Base-by-base conservation (phyloP, 768 basidiomycete species). In the Mycena maculata region DNA sequence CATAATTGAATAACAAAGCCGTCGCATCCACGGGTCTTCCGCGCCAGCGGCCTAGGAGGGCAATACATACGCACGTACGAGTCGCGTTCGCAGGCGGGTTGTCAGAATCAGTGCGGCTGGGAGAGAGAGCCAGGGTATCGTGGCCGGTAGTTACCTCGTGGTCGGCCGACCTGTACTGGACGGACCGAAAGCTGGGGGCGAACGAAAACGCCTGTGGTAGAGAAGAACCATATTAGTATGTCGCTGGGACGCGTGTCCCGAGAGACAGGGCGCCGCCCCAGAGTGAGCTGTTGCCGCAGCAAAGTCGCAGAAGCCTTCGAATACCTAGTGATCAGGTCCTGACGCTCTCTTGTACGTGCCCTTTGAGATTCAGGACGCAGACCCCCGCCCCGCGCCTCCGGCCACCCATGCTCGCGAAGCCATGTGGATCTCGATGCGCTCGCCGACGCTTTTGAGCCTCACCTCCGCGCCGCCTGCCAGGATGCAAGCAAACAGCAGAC, bases 371-470 rank as follows among this genome's bases (percentile, higher is more conserved):
- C 67, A 48, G 20, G 33, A 18, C 30, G 28, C 61, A 59, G 25
- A 10, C 23, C 41, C 23, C 42, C 61, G 47, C 67, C 61, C 56
- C 57, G 27, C 0, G 20, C 44, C 67, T 49, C 42, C 47, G 38
- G 61, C 33, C 67, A 59, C 22, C 60, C 56, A 54, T 68, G 57
- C 67, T 55, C 61, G 67, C 38, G 67, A 59, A 63, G 61, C 67
- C 67, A 68, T 63, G 67, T 59, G 27, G n/a, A 68, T 68, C 52
- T 63, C 57, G 61, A 68, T 68, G 67, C 67, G 67, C 56, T 59
- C 67, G 67, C 67, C 67, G 67, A 68, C 67, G 67, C 67, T 68
- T 68, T 57, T 68, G 67, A 57, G 61, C 57, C 67, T 48, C 67
- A 22, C 67, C 67, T 63, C 50, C 57, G 20, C 41, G 44, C 38